Base-by-base conservation (phyloP, 1,284 basidiomycete genomes). In the Ceraceosorus guamensis region DNA sequence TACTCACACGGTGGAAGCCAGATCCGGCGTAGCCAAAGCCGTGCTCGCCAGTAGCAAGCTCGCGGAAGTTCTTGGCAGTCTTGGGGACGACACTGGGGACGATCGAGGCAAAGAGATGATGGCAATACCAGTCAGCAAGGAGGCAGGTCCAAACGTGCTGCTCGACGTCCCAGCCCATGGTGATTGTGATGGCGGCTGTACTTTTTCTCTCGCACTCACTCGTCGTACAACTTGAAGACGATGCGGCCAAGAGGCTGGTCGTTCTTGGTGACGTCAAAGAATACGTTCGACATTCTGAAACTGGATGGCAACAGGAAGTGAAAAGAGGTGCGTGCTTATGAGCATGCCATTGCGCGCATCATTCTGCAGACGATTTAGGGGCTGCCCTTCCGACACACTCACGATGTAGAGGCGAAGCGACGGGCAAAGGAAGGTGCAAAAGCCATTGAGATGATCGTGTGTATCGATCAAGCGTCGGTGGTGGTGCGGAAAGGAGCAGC, bases 11-110 rank as follows among this genome's bases (percentile, higher is more conserved):
- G 62, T 58, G 84, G 82, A 86, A 86, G 59, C 78, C 79, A 45
- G 83, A 84, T 56, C 84, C 84, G 77, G 84, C 81, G 80, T 85
- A 86, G n/a, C 85, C 84, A 61, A 81, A 84, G 78, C 87, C 88
- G 67, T 83, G 85, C 71, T 85, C 81, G 59, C 92, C 90, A 45
- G 83, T 84, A 49, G 81, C 76, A 55, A 87, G 79, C 11, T 84
- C 83, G 58, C 66, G 62, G 63, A 68, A 62, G 59, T 66, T 66
- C 43, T 59, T 48, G 33, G 63, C 50, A 16, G 67, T 69, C 53
- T 63, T 63, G 43, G 67, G 67, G 14, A 67, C 66, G 5, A 66
- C 67, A 39, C 48, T 61, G 52, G 33, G 47, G 32, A 18, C 14
- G 8, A 5, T 44, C n/a, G 4, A 7, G 48, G 49, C 5, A 33